A percentile compares a stretch with the other conserved stretches of the same genome.
Evolutionary conservation across 2,329 filamentous ascomycete species (phyloP).

Genomic region (Colletotrichum orchidophilum): DNA sequence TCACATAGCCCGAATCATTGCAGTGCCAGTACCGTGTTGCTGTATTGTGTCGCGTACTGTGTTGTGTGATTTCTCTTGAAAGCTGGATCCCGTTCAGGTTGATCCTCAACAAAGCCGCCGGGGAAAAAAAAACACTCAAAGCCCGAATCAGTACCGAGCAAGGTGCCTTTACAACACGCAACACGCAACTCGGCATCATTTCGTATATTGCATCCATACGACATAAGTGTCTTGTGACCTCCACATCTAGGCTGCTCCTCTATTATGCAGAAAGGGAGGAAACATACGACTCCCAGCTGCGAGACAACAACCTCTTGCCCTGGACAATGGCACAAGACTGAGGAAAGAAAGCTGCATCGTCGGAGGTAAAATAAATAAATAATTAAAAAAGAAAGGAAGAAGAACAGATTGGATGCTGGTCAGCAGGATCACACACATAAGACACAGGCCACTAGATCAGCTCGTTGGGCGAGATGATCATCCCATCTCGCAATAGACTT

Average conservation of each 20-base stretch:
- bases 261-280: not conserved
- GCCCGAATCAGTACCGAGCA: no score
- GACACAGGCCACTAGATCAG: not conserved
- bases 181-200: not conserved
- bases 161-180: no score
- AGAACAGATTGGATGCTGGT: not conserved
- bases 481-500: slow-evolving; percentile 20
- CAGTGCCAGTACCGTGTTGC: no score
- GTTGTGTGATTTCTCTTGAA: no score
- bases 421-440: not conserved
- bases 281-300: no score
- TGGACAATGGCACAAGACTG: slow-evolving; percentile 1
- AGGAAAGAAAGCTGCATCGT: not conserved
- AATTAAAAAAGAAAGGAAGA: not conserved
- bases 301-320: not conserved
- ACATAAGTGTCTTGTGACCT: not conserved
- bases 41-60: no score
- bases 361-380: not conserved
- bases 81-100: no score
- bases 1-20: not conserved
- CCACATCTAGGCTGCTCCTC: not conserved
- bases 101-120: no score
- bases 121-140: no score
- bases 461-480: not conserved
- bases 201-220: not conserved